Conservation (phyloP, 2,329 filamentous ascomycete genomes). For the Aspergillus novofumigatus region DNA sequence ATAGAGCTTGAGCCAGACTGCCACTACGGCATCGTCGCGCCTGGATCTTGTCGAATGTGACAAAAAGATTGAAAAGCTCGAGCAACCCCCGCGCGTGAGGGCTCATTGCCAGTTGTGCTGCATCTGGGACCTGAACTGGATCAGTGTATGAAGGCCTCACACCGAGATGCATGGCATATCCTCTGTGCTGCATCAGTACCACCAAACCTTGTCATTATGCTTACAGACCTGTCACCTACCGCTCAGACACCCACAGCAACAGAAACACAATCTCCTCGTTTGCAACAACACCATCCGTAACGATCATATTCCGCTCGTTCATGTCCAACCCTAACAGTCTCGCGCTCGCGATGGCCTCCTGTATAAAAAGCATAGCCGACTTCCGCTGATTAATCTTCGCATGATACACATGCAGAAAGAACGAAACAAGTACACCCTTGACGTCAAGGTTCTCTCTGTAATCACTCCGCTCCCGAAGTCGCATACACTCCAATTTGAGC, state of each 20-base stretch:
- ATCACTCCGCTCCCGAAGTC: conserved; percentile 14
- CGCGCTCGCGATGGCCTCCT: conserved; percentile 24
- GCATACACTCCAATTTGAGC: conserved; percentile 21
- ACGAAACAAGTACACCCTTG: conserved; percentile 21
- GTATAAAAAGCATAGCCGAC: conserved; percentile 27
- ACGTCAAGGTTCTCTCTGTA: conserved; percentile 17
- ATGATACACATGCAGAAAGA: conserved; percentile 31
- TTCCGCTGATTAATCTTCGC: conserved; percentile 27
- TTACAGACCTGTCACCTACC: conserved; percentile 11
- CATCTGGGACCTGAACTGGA: conserved; percentile 5
- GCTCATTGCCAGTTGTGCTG: conserved; percentile 6
- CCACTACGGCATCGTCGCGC: background rate
- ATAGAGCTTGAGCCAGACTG: background rate
- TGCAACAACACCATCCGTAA: conserved; percentile 14
- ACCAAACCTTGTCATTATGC: background rate
- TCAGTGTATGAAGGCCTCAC: conserved; percentile 22
- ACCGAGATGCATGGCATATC: conserved; percentile 29
- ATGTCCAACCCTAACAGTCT: conserved; percentile 20
- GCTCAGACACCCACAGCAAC: conserved; percentile 28
- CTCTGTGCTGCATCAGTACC: conserved; percentile 13
- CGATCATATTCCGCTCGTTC: background rate
- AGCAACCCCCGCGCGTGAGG: conserved; percentile 21
- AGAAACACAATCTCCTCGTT: conserved; percentile 25
- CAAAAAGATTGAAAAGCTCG: conserved; percentile 23
- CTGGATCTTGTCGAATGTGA: conserved; percentile 21